These are phyloP conservation scores for Acanthamoeba royreba DNA, from an alignment of 208 protist species.

Conservation along the genomic window DNA sequence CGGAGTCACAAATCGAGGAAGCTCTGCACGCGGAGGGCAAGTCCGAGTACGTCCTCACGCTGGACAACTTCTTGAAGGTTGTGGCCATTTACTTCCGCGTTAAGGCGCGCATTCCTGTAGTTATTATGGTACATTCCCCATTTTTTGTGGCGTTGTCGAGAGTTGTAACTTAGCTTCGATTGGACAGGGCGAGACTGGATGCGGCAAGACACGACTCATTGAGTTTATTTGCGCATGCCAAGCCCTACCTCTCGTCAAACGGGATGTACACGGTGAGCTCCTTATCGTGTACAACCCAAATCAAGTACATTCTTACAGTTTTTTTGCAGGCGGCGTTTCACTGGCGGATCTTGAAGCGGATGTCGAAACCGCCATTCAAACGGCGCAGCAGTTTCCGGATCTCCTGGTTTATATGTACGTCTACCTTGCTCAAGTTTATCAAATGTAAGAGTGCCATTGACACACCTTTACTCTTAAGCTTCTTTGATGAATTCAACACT, in stretches of 20 bases:
- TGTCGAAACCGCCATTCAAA: background rate
- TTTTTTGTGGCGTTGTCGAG: background rate
- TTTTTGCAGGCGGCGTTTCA: background rate
- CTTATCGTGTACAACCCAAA: background rate
- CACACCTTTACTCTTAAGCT: background rate
- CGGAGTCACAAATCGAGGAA: background rate
- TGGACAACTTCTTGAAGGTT: slow-evolving; percentile 50
- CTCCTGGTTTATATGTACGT: background rate
- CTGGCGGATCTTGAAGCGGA: background rate
- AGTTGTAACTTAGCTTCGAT: background rate
- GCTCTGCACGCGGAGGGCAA: background rate
- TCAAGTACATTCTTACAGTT: background rate
- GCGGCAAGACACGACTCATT: slow-evolving; percentile 39
- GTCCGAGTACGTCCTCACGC: slow-evolving; percentile 24
- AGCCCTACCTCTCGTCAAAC: background rate
- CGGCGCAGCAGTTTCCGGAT: background rate
- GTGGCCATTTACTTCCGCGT: slow-evolving; percentile 38
- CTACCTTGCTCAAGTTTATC: background rate
- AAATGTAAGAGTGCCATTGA: background rate
- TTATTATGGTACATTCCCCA: background rate
- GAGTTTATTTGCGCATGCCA: slow-evolving; percentile 34
- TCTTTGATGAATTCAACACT: slow-evolving; percentile 51
- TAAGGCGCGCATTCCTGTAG: background rate
- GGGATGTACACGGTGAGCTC: slow-evolving; percentile 4
- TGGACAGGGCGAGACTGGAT: slow-evolving; percentile 39